phyloP scores from a whole-genome alignment of 805 yeast genomes.

The Wickerhamomyces ciferrii region DNA sequence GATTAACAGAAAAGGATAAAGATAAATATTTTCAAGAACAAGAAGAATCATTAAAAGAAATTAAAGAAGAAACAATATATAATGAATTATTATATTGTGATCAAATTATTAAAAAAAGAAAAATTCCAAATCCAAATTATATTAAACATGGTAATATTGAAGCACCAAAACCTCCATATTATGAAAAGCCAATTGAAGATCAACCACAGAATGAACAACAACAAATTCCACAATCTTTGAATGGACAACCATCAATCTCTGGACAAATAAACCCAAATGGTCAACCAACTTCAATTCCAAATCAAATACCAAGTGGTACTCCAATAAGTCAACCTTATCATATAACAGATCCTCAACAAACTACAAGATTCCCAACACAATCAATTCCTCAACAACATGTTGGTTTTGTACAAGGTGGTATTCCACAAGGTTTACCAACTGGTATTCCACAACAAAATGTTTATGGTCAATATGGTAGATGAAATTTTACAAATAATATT shows the following conservation, averaged over 20 bases:
- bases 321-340: background rate
- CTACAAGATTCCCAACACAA: background rate
- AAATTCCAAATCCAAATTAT: constrained; percentile 44
- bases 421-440: background rate
- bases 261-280: background rate
- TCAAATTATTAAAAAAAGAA: constrained; percentile 37
- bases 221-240: background rate
- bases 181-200: constrained; percentile 9
- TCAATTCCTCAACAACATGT: background rate
- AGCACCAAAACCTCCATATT: constrained; percentile 40
- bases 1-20: constrained; percentile 21
- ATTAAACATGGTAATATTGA: constrained; percentile 39
- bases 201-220: background rate
- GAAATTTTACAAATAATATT: background rate
- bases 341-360: constrained; percentile 24
- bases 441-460: background rate
- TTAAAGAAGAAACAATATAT: constrained; percentile 24
- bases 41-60: constrained; percentile 25
- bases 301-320: background rate
- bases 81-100: constrained; percentile 36
- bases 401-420: background rate
- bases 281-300: background rate
- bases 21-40: constrained; percentile 22
- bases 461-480: background rate
- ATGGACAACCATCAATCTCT: too few relatives aligned